phyloP scores from a whole-genome alignment of 2,329 filamentous ascomycete species.

The Xylaria sp. region DNA sequence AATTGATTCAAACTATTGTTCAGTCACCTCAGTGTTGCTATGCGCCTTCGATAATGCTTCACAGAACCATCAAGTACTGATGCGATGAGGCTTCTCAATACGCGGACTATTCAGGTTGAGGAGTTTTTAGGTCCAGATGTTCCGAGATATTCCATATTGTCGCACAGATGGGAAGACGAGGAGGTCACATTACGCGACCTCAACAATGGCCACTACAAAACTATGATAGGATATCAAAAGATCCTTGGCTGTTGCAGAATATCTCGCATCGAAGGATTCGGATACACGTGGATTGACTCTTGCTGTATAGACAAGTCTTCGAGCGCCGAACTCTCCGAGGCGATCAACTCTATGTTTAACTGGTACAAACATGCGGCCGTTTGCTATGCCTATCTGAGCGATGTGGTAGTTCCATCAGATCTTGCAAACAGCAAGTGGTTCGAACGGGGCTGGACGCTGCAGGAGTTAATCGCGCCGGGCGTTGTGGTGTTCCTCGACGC shows the following conservation, averaged over 20 bases:
- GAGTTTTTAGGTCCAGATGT: background rate
- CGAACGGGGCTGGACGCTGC: background rate
- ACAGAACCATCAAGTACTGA: too few species aligned
- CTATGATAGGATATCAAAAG: background rate
- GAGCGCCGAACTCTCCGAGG: background rate
- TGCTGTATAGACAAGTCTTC: background rate
- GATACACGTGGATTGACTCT: background rate
- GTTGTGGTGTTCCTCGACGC: background rate
- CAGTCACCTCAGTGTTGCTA: too few species aligned
- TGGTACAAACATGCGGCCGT: background rate
- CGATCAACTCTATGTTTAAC: too few species aligned
- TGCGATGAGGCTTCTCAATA: background rate
- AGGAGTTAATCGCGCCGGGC: background rate
- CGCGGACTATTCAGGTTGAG: background rate
- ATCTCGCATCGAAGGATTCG: background rate
- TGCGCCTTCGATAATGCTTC: too few species aligned
- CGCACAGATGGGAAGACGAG: background rate
- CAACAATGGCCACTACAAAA: background rate
- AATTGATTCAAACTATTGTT: too few species aligned
- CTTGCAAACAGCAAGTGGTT: background rate
- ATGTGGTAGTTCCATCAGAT: background rate
- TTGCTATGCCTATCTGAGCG: background rate
- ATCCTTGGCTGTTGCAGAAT: background rate
- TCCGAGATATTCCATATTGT: background rate
- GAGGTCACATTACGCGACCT: background rate